phyloP scores from a whole-genome alignment of 768 basidiomycete genomes.

The Leucosporidium creatinivorum region DNA sequence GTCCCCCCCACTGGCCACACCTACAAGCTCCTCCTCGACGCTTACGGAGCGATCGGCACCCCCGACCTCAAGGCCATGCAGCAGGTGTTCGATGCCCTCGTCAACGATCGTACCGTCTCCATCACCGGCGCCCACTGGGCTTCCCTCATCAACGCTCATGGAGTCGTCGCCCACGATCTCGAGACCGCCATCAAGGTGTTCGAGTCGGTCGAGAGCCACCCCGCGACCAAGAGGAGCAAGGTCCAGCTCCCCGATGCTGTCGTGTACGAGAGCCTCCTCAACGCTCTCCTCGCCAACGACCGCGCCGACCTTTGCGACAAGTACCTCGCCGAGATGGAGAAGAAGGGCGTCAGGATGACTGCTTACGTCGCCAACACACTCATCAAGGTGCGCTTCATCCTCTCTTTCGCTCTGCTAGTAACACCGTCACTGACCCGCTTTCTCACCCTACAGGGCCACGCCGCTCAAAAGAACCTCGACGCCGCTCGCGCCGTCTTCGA shows the following conservation, averaged over 20 bases:
- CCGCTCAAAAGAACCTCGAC: conserved; percentile 62
- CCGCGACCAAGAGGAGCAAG: conserved; percentile 42
- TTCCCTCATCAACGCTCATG: conserved; percentile 79
- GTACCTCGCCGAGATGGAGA: conserved; percentile 58
- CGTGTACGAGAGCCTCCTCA: conserved; percentile 82
- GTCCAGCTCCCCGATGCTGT: conserved; percentile 64
- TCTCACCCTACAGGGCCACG: conserved; percentile 53
- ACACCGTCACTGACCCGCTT: background rate
- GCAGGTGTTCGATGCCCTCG: conserved; percentile 56
- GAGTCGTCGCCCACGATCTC: conserved; percentile 68
- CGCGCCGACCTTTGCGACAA: conserved; percentile 66
- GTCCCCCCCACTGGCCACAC: conserved; percentile 81
- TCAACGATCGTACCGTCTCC: conserved; percentile 47
- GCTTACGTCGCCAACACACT: conserved; percentile 88
- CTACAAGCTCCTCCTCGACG: conserved; percentile 91
- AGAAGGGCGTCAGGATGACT: conserved; percentile 70
- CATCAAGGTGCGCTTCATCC: conserved; percentile 32
- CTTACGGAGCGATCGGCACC: conserved; percentile 67
- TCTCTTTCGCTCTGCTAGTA: too few relatives aligned
- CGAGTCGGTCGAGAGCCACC: conserved; percentile 59
- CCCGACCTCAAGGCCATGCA: conserved; percentile 67
- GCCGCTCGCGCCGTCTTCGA: conserved; percentile 73
- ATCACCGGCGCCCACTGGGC: conserved; percentile 67
- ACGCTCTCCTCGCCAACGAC: conserved; percentile 69
- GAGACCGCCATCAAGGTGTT: conserved; percentile 69